Conservation (phyloP, 2,329 filamentous ascomycete genomes). For the Aspergillus ochraceus region DNA sequence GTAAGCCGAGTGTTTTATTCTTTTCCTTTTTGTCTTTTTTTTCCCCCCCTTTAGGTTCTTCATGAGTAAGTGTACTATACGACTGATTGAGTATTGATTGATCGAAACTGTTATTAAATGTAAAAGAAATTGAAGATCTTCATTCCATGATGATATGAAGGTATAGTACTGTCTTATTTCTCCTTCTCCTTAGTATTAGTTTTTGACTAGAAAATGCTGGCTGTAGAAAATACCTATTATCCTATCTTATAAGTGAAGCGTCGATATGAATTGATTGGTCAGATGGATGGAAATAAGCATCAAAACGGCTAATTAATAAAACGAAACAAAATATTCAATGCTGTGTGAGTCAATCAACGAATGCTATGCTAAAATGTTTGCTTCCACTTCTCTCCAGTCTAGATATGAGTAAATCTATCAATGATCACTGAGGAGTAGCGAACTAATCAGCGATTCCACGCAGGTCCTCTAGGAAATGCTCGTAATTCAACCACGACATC, state of each 20-base stretch:
- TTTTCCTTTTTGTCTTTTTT: background rate
- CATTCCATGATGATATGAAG: background rate
- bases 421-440: conserved; percentile 20
- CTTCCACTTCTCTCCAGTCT: background rate
- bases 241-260: too few species aligned
- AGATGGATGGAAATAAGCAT: too few species aligned
- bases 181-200: too few species aligned
- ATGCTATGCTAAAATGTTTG: too few species aligned
- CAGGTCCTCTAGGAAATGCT: conserved; percentile 28
- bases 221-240: too few species aligned
- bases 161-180: background rate
- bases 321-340: too few species aligned
- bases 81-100: background rate
- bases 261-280: too few species aligned
- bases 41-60: background rate
- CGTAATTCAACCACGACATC: conserved; percentile 29
- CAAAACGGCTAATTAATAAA: too few species aligned
- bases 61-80: conserved; percentile 10
- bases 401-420: conserved; percentile 12
- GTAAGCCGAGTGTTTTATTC: background rate
- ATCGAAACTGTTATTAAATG: background rate
- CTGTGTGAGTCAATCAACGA: too few species aligned
- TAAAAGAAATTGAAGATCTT: background rate
- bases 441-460: conserved; percentile 17
- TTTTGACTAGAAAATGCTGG: too few species aligned